Evolutionary conservation across 345 rosid genomes (phyloP).

Genomic region (Murraya paniculata): DNA sequence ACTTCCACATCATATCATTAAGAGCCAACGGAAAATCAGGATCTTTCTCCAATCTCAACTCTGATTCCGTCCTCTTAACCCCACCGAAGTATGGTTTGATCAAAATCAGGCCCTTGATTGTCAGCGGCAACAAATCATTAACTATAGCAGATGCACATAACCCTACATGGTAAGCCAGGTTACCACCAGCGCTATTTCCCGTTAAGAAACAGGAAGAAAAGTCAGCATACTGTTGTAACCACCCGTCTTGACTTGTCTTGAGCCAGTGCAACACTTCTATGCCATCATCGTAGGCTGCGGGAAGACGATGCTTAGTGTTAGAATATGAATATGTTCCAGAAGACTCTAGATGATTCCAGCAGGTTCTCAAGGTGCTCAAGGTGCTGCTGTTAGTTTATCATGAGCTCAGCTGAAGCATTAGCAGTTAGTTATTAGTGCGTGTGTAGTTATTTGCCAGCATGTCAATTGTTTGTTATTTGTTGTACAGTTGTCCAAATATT

Average conservation of each 20-base stretch:
- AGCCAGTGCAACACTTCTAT: constrained; percentile 44
- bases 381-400: too few species aligned
- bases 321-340: too few species aligned
- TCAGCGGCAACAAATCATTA: constrained; percentile 33
- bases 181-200: constrained; percentile 66
- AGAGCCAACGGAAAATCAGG: neutral
- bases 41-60: constrained; percentile 34
- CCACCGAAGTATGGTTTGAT: constrained; percentile 68
- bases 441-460: too few species aligned
- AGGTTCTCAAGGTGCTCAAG: too few species aligned
- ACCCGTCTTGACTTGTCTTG: constrained; percentile 21
- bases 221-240: constrained; percentile 39
- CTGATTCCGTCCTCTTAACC: constrained; percentile 37
- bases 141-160: constrained; percentile 22
- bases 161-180: constrained; percentile 49
- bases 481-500: too few species aligned
- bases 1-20: constrained; percentile 49
- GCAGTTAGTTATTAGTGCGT: too few species aligned
- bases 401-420: too few species aligned
- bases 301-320: constrained; percentile 65
- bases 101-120: constrained; percentile 58
- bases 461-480: too few species aligned
- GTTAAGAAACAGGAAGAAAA: constrained; percentile 31
- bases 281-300: constrained; percentile 64
- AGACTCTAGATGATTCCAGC: too few species aligned